These are phyloP conservation scores for Raphanus hybrid DNA, from an alignment of 441 rosid genomes.

Conservation along the genomic window DNA sequence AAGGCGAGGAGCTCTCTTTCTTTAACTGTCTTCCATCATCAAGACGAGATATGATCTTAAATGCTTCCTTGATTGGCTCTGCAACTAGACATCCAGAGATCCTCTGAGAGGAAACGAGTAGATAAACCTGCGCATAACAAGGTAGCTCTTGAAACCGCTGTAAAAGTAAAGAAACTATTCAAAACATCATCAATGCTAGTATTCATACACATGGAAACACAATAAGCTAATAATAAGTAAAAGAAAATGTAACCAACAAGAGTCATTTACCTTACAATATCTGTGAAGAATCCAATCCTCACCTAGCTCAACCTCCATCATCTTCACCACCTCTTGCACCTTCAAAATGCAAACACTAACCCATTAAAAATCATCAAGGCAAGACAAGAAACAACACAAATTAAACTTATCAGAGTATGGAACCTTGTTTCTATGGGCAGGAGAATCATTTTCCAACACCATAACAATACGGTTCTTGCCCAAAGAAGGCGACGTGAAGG, in stretches of 20 bases:
- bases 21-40: constrained; percentile 43
- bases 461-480: constrained; percentile 55
- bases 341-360: constrained; percentile 34
- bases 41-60: constrained; percentile 50
- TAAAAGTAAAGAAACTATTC: not conserved
- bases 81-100: constrained; percentile 73
- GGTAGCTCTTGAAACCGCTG: constrained; percentile 2
- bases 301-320: constrained; percentile 87
- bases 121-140: constrained; percentile 61
- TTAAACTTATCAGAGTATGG: not conserved
- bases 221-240: no score
- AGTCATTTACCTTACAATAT: constrained; percentile 56
- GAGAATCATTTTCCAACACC: constrained; percentile 65
- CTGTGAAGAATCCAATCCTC: constrained; percentile 80
- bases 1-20: constrained; percentile 35
- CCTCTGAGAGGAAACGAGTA: constrained; percentile 61
- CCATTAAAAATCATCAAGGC: no score
- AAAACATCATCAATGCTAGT: not conserved
- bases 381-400: constrained; percentile 9
- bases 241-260: no score
- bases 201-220: no score
- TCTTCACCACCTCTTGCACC: constrained; percentile 77
- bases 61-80: constrained; percentile 86
- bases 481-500: constrained; percentile 41
- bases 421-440: constrained; percentile 74